Evolutionary conservation across 1,284 basidiomycete genomes (phyloP), one percentile per base, ranked within the genome.

Genomic region (Cyathus olla): DNA sequence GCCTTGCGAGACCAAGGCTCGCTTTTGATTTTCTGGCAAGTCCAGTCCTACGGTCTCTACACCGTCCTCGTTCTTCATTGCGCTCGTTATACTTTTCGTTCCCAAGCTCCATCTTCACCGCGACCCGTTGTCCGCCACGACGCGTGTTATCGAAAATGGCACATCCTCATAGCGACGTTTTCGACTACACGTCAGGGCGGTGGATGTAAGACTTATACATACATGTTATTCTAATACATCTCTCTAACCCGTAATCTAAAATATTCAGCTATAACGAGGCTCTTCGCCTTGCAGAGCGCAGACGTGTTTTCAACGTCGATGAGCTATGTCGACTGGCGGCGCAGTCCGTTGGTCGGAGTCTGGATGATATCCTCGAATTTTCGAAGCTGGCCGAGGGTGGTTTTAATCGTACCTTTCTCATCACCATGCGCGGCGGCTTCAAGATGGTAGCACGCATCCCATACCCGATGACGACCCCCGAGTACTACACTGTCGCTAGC

Each of bases 371-470:
- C 63, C 55, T 61, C 62, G 44, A 26, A 37, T 58, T 71, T 2
- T 6, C 17, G 58, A 73, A 73, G 44, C 70, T 84, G 65, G 81
- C 77, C 52, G 82, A 83, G 62, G 66, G 70, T 57, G 69, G 76
- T 15, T 63, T 69, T 48, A 71, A 71, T 57, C 69, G 69, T 51
- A 69, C 54, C 61, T 72, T 71, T 55, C 60, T 72, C 62, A 75
- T 85, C 68, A 82, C 82, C 62, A 67, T 85, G 72, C 69, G 63
- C 61, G 72, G 69, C 60, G 76, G 69, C 63, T 80, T 80, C 70
- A 66, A 78, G 64, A 74, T 86, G 74, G 74, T 85, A 0, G 83
- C 81, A 1, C 82, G 83, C 58, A 79, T 85, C 64, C 84, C 84
- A 56, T 85, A 85, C 73, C 81, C 80, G 1, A 56, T 65, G 40